Conservation (phyloP, 331 rosid genomes). For the Acacia pycnantha region DNA sequence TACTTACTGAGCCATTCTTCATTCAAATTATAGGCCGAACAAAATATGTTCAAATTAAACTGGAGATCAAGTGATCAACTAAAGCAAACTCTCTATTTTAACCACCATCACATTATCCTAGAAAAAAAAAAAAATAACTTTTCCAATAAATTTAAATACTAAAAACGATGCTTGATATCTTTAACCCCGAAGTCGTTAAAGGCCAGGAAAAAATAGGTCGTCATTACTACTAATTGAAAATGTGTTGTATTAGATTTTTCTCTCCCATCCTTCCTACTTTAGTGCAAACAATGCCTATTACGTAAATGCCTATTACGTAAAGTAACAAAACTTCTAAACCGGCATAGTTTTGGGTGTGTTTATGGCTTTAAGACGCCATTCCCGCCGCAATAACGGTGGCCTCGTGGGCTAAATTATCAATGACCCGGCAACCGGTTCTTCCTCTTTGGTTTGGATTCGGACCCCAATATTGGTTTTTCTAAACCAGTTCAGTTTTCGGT, state of each 20-base stretch:
- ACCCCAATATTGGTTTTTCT: not conserved
- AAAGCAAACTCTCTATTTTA: not conserved
- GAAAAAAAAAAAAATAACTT: not conserved
- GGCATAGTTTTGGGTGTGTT: constrained; percentile 13
- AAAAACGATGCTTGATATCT: not conserved
- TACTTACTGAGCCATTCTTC: not conserved
- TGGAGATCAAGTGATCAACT: not conserved
- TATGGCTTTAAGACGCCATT: constrained; percentile 55
- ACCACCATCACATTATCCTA: not conserved
- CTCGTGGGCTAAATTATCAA: not conserved
- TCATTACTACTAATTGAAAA: constrained; percentile 11
- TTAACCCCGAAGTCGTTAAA: not conserved
- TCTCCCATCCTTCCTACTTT: constrained; percentile 26
- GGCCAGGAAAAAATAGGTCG: not conserved
- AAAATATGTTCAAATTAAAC: not conserved
- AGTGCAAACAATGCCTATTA: not conserved
- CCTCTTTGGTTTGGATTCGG: not conserved
- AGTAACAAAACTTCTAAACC: constrained; percentile 20
- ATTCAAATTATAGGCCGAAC: not conserved
- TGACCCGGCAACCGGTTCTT: constrained; percentile 18
- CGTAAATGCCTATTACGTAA: too few relatives aligned
- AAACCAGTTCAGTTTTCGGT: constrained; percentile 18
- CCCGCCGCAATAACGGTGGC: constrained; percentile 85
- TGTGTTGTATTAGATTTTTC: not conserved
- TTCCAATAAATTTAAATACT: not conserved